These are phyloP conservation scores for Suillus subluteus DNA, from an alignment of 768 basidiomycete genomes.

Conservation along the genomic window DNA sequence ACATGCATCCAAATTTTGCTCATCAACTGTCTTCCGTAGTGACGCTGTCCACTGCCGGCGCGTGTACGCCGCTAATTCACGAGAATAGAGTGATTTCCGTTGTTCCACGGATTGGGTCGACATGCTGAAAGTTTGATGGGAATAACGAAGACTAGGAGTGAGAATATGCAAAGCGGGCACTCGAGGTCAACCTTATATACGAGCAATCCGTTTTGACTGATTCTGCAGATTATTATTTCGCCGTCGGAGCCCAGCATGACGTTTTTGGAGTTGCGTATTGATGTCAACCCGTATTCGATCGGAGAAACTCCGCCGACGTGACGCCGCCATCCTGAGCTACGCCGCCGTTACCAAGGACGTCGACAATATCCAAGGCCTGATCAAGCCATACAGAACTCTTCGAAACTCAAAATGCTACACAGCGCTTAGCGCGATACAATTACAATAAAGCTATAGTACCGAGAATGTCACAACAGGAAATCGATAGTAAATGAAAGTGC, in stretches of 20 bases:
- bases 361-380: neutral
- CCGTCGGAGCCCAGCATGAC: neutral
- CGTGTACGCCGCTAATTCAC: constrained; percentile 25
- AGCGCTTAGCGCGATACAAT: constrained; percentile 15
- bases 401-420: neutral
- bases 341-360: neutral
- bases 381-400: neutral
- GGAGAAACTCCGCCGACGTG: neutral
- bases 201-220: neutral
- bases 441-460: constrained; percentile 36
- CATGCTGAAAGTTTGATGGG: constrained; percentile 6
- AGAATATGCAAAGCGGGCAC: too few relatives aligned
- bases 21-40: constrained; percentile 15
- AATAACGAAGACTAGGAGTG: neutral
- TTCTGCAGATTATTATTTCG: neutral
- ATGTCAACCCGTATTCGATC: neutral
- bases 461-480: constrained; percentile 27
- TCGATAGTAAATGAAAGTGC: constrained; percentile 16
- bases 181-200: neutral
- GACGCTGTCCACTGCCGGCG: constrained; percentile 23
- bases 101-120: constrained; percentile 12
- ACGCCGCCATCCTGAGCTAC: neutral
- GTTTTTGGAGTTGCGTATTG: constrained; percentile 4
- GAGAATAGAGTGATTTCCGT: constrained; percentile 20
- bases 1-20: constrained; percentile 8